Percentiles rank a stretch among this genome's conserved stretches.
phyloP scores from a whole-genome alignment of 306 rosid species.

The Pterocarpus macrocarpus region DNA sequence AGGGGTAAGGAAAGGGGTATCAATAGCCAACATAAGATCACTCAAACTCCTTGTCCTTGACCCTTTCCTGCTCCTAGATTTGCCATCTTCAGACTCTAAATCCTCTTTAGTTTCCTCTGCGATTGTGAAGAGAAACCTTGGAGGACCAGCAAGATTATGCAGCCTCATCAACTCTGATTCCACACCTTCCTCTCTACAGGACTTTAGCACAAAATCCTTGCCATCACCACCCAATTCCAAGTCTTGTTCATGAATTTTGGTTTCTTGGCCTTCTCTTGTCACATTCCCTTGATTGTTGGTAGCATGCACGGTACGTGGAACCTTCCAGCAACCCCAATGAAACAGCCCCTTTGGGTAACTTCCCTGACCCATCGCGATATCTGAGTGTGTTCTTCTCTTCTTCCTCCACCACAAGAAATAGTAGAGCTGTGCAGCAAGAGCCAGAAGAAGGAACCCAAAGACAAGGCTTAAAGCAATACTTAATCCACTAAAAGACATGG shows the following conservation, averaged over 20 bases:
- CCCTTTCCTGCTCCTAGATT: constrained; percentile 72
- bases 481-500: constrained; percentile 65
- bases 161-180: constrained; percentile 89
- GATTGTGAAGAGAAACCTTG: constrained; percentile 89
- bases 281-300: not conserved
- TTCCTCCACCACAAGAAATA: constrained; percentile 91
- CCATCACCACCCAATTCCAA: constrained; percentile 42
- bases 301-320: constrained; percentile 23
- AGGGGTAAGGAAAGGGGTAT: constrained; percentile 63
- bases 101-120: constrained; percentile 90
- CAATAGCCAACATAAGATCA: constrained; percentile 62
- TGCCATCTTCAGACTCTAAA: constrained; percentile 87
- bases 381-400: constrained; percentile 59
- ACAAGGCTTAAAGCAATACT: constrained; percentile 71
- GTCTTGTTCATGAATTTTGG: constrained; percentile 53
- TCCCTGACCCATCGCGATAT: constrained; percentile 60
- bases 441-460: constrained; percentile 72
- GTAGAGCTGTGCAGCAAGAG: constrained; percentile 76
- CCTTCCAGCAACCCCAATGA: constrained; percentile 62
- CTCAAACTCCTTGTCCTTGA: constrained; percentile 79
- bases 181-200: constrained; percentile 68
- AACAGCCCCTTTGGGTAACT: constrained; percentile 59
- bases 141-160: constrained; percentile 88
- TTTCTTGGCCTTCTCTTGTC: constrained; percentile 44
- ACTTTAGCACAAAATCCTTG: constrained; percentile 59